phyloP scores from a whole-genome alignment of 2,329 filamentous ascomycete species.

The Thielaviopsis euricoi region DNA sequence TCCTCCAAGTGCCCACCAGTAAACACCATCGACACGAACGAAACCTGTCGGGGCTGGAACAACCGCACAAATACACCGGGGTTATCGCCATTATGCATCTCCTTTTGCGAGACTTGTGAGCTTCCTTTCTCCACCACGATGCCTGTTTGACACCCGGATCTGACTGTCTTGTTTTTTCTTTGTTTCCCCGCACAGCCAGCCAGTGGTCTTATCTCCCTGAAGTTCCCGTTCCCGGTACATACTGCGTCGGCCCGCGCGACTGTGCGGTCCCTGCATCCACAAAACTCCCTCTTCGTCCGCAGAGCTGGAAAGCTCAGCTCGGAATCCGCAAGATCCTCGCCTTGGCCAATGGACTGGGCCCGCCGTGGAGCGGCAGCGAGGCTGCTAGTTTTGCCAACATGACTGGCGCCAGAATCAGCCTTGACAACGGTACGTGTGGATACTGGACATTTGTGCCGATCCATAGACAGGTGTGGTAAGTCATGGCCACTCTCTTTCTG shows the following conservation, averaged over 20 bases:
- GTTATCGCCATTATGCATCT: background rate
- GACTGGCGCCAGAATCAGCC: background rate
- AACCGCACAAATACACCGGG: background rate
- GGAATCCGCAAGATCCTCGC: constrained; percentile 6
- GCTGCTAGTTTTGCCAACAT: constrained; percentile 1
- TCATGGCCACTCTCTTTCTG: background rate
- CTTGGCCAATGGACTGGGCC: background rate
- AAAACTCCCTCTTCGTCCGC: background rate
- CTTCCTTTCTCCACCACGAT: no score
- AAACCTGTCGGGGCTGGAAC: constrained; percentile 5
- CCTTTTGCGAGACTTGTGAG: constrained; percentile 7
- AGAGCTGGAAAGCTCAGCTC: constrained; percentile 4
- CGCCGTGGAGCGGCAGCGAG: constrained; percentile 6
- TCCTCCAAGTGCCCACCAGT: constrained; percentile 1
- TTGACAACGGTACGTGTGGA: constrained; percentile 5
- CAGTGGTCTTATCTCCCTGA: constrained; percentile 9
- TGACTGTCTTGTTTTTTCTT: no score
- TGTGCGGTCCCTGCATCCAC: background rate
- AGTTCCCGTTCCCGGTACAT: constrained; percentile 3
- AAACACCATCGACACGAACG: background rate
- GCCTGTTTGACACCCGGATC: no score
- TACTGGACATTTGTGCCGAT: constrained; percentile 9
- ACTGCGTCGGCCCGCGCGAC: constrained; percentile 2
- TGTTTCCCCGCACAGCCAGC: background rate
- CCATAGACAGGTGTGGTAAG: constrained; percentile 7